Conservation (phyloP, 768 basidiomycete species). For the Termitomyces sp. region DNA sequence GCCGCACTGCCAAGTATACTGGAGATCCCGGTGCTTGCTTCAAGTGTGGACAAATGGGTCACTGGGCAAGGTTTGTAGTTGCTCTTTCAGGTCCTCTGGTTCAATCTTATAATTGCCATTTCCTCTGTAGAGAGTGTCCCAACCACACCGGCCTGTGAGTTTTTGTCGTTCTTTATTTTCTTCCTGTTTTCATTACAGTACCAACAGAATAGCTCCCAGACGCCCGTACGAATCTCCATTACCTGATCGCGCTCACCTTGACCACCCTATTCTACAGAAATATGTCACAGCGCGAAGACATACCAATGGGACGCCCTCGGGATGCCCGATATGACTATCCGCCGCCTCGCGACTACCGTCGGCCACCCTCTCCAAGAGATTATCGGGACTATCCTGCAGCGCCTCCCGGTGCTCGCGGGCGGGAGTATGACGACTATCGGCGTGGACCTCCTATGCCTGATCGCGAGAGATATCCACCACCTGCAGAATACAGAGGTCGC, state of each 20-base stretch:
- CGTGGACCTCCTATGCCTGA: slow-evolving; percentile 40
- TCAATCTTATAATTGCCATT: background rate
- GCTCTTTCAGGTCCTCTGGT: background rate
- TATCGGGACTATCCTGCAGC: slow-evolving; percentile 60
- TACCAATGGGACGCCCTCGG: slow-evolving; percentile 38
- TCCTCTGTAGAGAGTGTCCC: slow-evolving; percentile 62
- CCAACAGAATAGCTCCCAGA: slow-evolving; percentile 28
- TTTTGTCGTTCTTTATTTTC: background rate
- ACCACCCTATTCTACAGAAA: slow-evolving; percentile 42
- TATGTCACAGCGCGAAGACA: slow-evolving; percentile 54
- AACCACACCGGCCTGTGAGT: slow-evolving; percentile 54
- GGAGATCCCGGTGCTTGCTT: slow-evolving; percentile 89
- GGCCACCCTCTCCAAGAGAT: slow-evolving; percentile 63
- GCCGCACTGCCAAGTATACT: slow-evolving; percentile 73
- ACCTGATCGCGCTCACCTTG: slow-evolving; percentile 59
- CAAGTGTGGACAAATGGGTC: slow-evolving; percentile 80
- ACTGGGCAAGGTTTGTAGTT: slow-evolving; percentile 77
- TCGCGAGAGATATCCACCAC: slow-evolving; percentile 52
- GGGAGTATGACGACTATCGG: slow-evolving; percentile 73
- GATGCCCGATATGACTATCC: slow-evolving; percentile 63
- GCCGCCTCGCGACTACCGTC: slow-evolving; percentile 58
- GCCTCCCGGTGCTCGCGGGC: slow-evolving; percentile 45
- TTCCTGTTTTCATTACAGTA: slow-evolving; percentile 1
- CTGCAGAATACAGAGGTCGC: slow-evolving; percentile 52
- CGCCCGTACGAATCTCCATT: slow-evolving; percentile 48